Percentiles rank a stretch among this genome's conserved stretches.
These are phyloP conservation scores for Tetrapisispora nanseiensis DNA, from an alignment of 805 yeast genomes.

Conservation along the genomic window DNA sequence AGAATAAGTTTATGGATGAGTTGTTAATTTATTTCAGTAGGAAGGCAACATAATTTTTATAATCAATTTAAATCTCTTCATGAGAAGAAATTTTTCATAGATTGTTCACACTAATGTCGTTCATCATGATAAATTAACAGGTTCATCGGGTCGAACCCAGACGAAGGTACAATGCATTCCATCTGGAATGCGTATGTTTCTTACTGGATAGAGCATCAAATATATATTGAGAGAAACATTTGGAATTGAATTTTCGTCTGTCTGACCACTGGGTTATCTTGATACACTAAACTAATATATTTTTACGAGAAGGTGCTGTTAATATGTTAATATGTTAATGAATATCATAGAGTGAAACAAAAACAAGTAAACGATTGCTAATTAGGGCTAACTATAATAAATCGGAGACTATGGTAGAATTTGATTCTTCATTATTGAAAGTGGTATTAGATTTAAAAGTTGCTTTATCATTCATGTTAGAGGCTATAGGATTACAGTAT, in stretches of 20 bases:
- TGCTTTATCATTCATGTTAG: no score
- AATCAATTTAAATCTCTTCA: constrained; percentile 20
- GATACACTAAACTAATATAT: constrained; percentile 6
- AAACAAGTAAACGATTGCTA: no score
- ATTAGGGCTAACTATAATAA: no score
- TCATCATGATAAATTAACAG: constrained; percentile 24
- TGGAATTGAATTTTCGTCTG: background rate
- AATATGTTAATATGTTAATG: background rate
- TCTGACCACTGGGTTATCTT: constrained; percentile 7
- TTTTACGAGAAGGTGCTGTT: no score
- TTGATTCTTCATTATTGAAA: no score
- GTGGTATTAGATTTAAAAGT: no score
- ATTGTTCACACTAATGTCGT: constrained; percentile 33
- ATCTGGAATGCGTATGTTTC: background rate
- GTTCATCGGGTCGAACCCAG: constrained; percentile 1
- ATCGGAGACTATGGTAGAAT: no score
- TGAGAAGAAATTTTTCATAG: constrained; percentile 25
- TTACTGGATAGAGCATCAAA: no score
- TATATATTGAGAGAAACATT: no score
- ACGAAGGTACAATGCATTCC: constrained; percentile 1
- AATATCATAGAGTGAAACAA: no score
- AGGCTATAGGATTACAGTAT: no score
- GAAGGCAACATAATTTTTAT: constrained; percentile 34
- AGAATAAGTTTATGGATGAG: background rate
- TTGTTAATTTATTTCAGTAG: constrained; percentile 24